Evolutionary conservation across 2,329 filamentous ascomycete species (phyloP), one percentile per base, ranked within the genome.

Genomic region (Colletotrichum kahawae): DNA sequence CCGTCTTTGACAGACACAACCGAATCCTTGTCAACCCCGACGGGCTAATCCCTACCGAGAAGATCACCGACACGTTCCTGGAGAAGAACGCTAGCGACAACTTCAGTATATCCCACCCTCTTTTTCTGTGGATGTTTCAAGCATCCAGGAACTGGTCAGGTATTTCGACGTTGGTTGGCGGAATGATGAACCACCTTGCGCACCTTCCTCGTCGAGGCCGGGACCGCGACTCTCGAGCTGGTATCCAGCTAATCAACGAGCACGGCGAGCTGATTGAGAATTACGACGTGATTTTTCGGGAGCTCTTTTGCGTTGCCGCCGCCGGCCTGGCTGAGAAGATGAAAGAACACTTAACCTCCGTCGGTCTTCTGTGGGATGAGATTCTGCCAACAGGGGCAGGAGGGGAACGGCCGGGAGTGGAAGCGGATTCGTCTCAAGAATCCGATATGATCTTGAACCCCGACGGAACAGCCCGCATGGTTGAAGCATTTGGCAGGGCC

Each of bases 91-190:
- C 93, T 68, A 91, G 93, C 75, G 95, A 97, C 75, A 91, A 93
- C 16, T 96, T 98, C 79, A 92, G 92, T 71, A 92, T 92, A 29
- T 90, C 91, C 1, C 95, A 98, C 81, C 91, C 94, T 0, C 91
- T 96, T 2, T 98, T 97, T 83, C 92, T 95, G 65, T 98, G 95
- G 95, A 93, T 97, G 80, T 97, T 94, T 81, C 91, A 94, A 71
- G 94, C 95, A 4, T 95, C 94, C 8, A 90, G 92, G 74, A 93
- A 95, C 82, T 98, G 95, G 95, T 81, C 85, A 9, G 90, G 91
- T 54, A 89, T 98, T 31, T 88, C 88, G 70, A 90, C 92, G 59
- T 86, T 97, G 7, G 87, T 97, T 29, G 90, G 90, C 8, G 90
- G 90, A 56, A 98, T 98, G 93, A 89, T 90, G 69, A 88, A 88